Evolutionary conservation across 306 rosid genomes (phyloP).

Genomic region (Casuarina cunninghamiana): DNA sequence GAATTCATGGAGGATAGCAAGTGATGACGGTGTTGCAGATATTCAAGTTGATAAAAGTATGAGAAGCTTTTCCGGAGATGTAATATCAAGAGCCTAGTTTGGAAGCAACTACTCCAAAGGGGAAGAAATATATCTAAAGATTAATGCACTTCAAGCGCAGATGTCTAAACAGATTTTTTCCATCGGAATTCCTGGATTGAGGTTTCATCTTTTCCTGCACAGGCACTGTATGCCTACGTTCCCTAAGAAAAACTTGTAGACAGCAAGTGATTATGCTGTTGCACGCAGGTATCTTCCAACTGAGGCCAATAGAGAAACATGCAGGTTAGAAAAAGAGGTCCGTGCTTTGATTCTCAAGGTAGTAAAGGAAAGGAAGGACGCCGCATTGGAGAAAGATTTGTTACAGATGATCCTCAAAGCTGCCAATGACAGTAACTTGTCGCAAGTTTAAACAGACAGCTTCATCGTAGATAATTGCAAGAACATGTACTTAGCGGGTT

Average conservation of each 20-base stretch:
- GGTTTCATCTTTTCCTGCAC: not conserved
- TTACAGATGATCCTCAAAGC: slow-evolving; percentile 38
- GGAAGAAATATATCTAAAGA: slow-evolving; percentile 18
- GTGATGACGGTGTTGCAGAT: slow-evolving; percentile 9
- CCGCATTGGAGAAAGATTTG: slow-evolving; percentile 20
- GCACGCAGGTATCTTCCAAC: slow-evolving; percentile 43
- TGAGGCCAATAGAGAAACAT: slow-evolving; percentile 42
- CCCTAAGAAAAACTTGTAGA: no score
- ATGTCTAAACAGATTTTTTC: slow-evolving; percentile 1
- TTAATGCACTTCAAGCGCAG: slow-evolving; percentile 5
- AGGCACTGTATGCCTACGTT: no score
- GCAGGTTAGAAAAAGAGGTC: slow-evolving; percentile 48
- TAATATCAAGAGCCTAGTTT: slow-evolving; percentile 40
- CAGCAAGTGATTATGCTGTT: not conserved
- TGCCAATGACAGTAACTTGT: slow-evolving; percentile 19
- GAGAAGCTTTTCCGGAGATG: slow-evolving; percentile 28
- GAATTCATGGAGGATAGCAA: slow-evolving; percentile 25
- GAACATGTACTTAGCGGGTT: slow-evolving; percentile 41
- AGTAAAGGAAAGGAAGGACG: slow-evolving; percentile 30
- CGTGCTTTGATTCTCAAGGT: slow-evolving; percentile 29
- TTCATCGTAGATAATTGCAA: slow-evolving; percentile 44
- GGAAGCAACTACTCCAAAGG: slow-evolving; percentile 32
- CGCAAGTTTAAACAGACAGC: not conserved
- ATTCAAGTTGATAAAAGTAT: slow-evolving; percentile 25
- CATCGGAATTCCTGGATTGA: slow-evolving; percentile 18